Percentiles rank a stretch among this genome's conserved stretches.
phyloP scores from a whole-genome alignment of 345 rosid genomes.

The sweet orange (Citrus sinensis) region DNA sequence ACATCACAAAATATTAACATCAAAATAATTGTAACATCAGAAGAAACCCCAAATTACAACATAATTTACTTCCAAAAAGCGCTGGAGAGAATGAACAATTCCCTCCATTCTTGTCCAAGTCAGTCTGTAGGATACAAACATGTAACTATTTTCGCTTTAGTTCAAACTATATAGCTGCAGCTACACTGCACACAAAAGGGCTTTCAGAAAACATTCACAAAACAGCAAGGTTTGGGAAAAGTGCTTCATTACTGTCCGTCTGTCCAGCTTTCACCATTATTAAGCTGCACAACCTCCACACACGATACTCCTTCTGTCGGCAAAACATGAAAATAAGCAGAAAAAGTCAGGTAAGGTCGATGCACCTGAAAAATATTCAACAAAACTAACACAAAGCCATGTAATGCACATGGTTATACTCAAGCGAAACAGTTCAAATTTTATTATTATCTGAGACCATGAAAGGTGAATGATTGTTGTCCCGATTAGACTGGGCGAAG shows the following conservation, averaged over 20 bases:
- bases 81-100: constrained; percentile 37
- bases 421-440: no score
- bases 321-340: background rate
- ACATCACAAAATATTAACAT: background rate
- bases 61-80: background rate
- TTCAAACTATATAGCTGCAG: background rate
- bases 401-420: background rate
- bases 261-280: background rate
- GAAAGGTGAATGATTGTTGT: background rate
- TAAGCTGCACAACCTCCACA: constrained; percentile 79
- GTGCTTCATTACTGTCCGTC: background rate
- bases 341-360: background rate
- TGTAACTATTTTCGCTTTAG: background rate
- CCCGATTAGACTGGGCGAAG: background rate
- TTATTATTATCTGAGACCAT: no score
- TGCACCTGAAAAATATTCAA: background rate
- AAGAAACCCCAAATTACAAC: background rate
- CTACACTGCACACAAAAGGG: background rate
- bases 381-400: no score
- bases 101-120: constrained; percentile 24
- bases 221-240: background rate
- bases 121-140: constrained; percentile 5
- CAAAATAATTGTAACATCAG: background rate
- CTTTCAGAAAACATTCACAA: background rate
- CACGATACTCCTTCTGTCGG: constrained; percentile 53